Evolutionary conservation across 140 eudicot species (phyloP).

Genomic region (Cichorium intybus): DNA sequence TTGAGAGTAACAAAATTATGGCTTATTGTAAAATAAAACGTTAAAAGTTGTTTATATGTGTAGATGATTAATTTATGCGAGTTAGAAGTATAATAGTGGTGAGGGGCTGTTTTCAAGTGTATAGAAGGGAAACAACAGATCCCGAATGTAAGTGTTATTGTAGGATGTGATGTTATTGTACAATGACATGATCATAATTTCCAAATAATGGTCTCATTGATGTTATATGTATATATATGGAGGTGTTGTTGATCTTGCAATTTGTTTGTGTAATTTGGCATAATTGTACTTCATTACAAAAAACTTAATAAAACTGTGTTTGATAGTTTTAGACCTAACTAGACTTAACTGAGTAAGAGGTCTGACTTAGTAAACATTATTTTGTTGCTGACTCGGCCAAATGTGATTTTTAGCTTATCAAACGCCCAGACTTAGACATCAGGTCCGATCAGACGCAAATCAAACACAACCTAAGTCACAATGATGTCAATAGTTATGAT

Average conservation of each 20-base stretch:
- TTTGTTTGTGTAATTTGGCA: not conserved
- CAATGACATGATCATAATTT: not conserved
- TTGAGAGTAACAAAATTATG: constrained; percentile 11
- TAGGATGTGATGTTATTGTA: not conserved
- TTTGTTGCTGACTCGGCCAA: too few relatives aligned
- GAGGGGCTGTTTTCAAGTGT: constrained; percentile 60
- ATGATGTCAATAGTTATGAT: not conserved
- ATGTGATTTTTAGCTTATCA: too few relatives aligned
- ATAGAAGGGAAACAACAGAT: constrained; percentile 39
- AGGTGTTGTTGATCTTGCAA: constrained; percentile 10
- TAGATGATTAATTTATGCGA: constrained; percentile 13
- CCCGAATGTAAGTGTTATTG: constrained; percentile 17
- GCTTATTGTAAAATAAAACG: constrained; percentile 10
- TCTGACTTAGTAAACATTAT: too few relatives aligned
- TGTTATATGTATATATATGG: constrained; percentile 20
- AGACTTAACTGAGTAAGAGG: too few relatives aligned
- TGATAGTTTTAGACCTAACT: too few relatives aligned
- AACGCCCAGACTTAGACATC: too few relatives aligned
- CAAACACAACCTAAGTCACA: too few relatives aligned
- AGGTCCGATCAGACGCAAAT: too few relatives aligned
- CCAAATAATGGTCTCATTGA: constrained; percentile 14
- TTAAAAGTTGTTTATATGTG: constrained; percentile 14
- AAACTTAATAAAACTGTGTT: too few relatives aligned
- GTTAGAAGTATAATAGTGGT: constrained; percentile 9
- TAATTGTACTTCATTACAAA: too few relatives aligned